phyloP scores from a whole-genome alignment of 2,329 filamentous ascomycete species.

The Hypoxylon sp. region DNA sequence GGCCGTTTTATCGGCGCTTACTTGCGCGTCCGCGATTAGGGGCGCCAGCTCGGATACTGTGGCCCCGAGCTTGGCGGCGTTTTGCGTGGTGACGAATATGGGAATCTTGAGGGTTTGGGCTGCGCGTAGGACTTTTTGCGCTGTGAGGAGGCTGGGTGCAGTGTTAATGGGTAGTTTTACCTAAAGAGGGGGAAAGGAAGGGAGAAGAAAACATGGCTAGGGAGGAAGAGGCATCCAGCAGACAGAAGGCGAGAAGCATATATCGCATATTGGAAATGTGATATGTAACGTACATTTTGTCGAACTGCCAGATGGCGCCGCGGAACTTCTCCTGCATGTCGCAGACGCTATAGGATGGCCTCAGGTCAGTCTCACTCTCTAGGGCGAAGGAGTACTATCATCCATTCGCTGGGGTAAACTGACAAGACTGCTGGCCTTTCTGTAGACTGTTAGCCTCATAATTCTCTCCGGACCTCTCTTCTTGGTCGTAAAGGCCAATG shows the following conservation, averaged over 20 bases:
- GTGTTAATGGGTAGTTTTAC: constrained; percentile 5
- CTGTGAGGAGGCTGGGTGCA: constrained; percentile 69
- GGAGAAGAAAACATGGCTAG: neutral
- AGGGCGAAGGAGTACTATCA: neutral
- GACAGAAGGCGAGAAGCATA: neutral
- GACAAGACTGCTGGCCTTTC: constrained; percentile 66
- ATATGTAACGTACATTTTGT: constrained; percentile 73
- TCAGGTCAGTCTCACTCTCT: constrained; percentile 33
- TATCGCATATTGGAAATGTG: neutral
- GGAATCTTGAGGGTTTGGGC: constrained; percentile 78
- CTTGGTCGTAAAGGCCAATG: neutral
- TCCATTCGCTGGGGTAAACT: constrained; percentile 45
- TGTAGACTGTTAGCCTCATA: constrained; percentile 46
- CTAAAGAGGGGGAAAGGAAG: neutral
- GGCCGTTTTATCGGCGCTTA: constrained; percentile 83
- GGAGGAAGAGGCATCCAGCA: neutral
- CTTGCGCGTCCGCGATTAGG: constrained; percentile 64
- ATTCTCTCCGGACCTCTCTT: neutral
- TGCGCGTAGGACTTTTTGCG: constrained; percentile 76
- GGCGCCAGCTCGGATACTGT: constrained; percentile 79
- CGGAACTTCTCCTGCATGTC: constrained; percentile 96
- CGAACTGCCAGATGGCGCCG: constrained; percentile 83
- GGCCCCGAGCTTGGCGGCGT: constrained; percentile 79
- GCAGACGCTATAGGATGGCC: constrained; percentile 75
- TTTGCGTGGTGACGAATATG: constrained; percentile 89